Evolutionary conservation across 306 rosid species (phyloP).

Genomic region (Ormosia emarginata): DNA sequence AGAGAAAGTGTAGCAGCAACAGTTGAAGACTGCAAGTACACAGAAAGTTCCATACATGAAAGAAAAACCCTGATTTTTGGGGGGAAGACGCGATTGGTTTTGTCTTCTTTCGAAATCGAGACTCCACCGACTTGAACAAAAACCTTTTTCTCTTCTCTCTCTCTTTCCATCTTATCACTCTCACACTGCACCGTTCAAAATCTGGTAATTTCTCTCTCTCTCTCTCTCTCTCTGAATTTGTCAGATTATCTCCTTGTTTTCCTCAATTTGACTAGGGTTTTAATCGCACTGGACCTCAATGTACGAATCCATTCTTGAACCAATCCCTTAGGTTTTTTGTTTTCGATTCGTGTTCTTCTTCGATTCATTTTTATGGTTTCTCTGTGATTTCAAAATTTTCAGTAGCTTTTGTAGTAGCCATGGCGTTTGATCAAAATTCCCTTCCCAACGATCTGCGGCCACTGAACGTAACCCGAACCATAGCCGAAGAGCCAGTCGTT

Average conservation of each 20-base stretch:
- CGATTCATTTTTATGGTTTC: conserved; percentile 12
- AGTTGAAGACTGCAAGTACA: not conserved
- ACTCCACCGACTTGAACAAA: conserved; percentile 40
- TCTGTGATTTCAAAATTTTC: not conserved
- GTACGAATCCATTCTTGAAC: not conserved
- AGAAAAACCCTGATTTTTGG: conserved; percentile 16
- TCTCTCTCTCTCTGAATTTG: conserved; percentile 14
- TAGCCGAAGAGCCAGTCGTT: conserved; percentile 63
- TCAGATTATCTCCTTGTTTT: not conserved
- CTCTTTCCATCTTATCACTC: not conserved
- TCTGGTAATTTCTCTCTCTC: conserved; percentile 26
- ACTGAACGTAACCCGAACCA: conserved; percentile 44
- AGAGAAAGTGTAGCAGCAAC: not conserved
- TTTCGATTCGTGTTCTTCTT: conserved; percentile 8
- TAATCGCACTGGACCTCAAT: not conserved
- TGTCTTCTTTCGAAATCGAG: conserved; percentile 18
- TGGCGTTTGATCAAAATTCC: conserved; percentile 84
- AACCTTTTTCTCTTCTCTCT: not conserved
- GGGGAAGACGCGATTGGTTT: not conserved
- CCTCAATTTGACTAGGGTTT: conserved; percentile 45
- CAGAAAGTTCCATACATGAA: conserved; percentile 20
- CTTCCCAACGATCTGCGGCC: conserved; percentile 51
- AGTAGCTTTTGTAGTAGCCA: conserved; percentile 17
- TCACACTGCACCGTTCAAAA: conserved; percentile 8
- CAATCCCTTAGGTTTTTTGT: not conserved